Evolutionary conservation across 2,329 filamentous ascomycete species (phyloP).

Genomic region (Penicillium griseofulvum): DNA sequence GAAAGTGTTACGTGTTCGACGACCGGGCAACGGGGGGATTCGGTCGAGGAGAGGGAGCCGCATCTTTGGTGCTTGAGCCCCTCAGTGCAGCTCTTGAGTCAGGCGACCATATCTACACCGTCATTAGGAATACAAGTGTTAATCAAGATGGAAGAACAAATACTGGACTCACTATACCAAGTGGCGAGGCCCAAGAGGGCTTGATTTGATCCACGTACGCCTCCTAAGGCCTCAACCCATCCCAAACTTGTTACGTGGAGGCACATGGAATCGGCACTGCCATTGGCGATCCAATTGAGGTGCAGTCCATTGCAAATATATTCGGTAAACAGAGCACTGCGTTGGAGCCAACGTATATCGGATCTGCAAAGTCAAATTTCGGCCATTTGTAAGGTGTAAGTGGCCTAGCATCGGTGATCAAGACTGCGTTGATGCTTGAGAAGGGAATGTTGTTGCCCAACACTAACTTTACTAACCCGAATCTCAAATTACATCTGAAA

Average conservation of each 20-base stretch:
- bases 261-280: not conserved
- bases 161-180: not conserved
- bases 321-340: not conserved
- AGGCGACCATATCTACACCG: not conserved
- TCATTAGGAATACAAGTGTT: not conserved
- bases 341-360: not conserved
- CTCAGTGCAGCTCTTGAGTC: not conserved
- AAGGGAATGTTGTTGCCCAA: constrained; percentile 24
- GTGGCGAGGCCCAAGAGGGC: not conserved
- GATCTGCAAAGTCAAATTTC: constrained; percentile 1
- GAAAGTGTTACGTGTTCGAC: not conserved
- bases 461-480: constrained; percentile 26
- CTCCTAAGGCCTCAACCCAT: not conserved
- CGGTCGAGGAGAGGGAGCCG: not conserved
- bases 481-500: constrained; percentile 26
- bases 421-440: constrained; percentile 26
- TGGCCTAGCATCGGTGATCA: constrained; percentile 32
- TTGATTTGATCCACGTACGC: not conserved
- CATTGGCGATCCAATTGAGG: not conserved
- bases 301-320: not conserved
- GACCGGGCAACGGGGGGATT: not conserved
- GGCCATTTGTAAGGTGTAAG: constrained; percentile 14
- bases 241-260: not conserved
- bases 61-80: not conserved
- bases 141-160: not conserved